Evolutionary conservation across 352 stramenopile species (phyloP).

Genomic region (Lagenidium giganteum): DNA sequence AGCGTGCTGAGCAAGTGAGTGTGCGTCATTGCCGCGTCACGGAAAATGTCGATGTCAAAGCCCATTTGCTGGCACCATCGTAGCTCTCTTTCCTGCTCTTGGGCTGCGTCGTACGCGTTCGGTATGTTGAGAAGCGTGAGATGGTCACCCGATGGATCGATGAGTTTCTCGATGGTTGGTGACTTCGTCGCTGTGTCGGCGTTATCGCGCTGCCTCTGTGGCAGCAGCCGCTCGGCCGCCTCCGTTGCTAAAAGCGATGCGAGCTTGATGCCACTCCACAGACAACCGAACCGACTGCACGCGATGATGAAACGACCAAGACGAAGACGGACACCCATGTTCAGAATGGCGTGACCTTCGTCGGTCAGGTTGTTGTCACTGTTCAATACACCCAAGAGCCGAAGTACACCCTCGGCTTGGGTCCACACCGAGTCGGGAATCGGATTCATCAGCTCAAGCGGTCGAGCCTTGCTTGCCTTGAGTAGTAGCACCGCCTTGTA

Average conservation of each 20-base stretch:
- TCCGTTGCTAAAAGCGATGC: conserved; percentile 13
- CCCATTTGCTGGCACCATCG: conserved; percentile 12
- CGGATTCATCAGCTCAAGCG: conserved; percentile 15
- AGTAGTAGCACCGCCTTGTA: conserved; percentile 22
- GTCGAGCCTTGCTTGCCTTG: not conserved
- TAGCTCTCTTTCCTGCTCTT: conserved; percentile 1
- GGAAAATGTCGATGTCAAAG: conserved; percentile 17
- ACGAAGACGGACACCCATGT: conserved; percentile 17
- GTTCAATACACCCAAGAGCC: conserved; percentile 12
- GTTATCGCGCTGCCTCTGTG: too few species aligned
- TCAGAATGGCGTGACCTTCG: conserved; percentile 11
- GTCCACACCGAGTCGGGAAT: conserved; percentile 1
- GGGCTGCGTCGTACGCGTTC: conserved; percentile 13
- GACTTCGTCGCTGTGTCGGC: too few species aligned
- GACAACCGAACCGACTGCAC: conserved; percentile 15
- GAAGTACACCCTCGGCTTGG: conserved; percentile 6
- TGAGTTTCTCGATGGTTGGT: too few species aligned
- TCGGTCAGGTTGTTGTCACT: conserved; percentile 4
- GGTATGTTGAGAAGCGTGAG: conserved; percentile 22
- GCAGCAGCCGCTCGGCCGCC: conserved; percentile 13
- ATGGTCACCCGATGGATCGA: conserved; percentile 18
- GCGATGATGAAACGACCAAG: conserved; percentile 19
- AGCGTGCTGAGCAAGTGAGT: conserved; percentile 20
- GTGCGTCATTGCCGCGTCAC: conserved; percentile 3
- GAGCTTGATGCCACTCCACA: conserved; percentile 14